Conservation (phyloP, 2,329 filamentous ascomycete genomes). For the Colletotrichum echinochloae region DNA sequence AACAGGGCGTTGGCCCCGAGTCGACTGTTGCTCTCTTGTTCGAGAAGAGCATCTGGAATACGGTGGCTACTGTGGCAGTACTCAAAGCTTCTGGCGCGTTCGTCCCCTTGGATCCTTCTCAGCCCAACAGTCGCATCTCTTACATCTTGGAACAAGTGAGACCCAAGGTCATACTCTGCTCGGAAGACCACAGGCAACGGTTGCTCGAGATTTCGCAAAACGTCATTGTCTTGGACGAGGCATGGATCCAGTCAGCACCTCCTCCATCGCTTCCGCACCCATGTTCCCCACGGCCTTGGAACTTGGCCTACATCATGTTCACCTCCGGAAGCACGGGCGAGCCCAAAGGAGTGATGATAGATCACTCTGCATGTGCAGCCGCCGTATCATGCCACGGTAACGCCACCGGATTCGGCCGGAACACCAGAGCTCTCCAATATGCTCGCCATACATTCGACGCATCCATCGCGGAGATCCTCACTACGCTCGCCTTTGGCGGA, state of each 20-base stretch:
- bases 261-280: not conserved
- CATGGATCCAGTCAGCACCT: conserved; percentile 21
- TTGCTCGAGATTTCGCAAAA: conserved; percentile 1
- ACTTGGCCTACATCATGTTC: conserved; percentile 35
- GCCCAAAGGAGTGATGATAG: conserved; percentile 43
- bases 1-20: conserved; percentile 15
- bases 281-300: conserved; percentile 3
- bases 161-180: conserved; percentile 27
- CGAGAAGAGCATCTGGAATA: conserved; percentile 46
- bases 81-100: conserved; percentile 35
- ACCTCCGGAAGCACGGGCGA: conserved; percentile 44
- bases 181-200: not conserved
- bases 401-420: conserved; percentile 14
- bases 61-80: conserved; percentile 43
- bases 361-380: conserved; percentile 26
- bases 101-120: conserved; percentile 38
- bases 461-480: conserved; percentile 59
- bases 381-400: conserved; percentile 23
- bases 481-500: conserved; percentile 66
- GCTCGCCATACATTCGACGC: conserved; percentile 33
- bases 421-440: conserved; percentile 24
- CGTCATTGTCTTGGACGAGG: conserved; percentile 24
- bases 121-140: conserved; percentile 41
- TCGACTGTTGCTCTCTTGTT: conserved; percentile 45
- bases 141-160: conserved; percentile 35